Conservation (phyloP, 2,329 filamentous ascomycete genomes). For the Bipolaris gigantea region DNA sequence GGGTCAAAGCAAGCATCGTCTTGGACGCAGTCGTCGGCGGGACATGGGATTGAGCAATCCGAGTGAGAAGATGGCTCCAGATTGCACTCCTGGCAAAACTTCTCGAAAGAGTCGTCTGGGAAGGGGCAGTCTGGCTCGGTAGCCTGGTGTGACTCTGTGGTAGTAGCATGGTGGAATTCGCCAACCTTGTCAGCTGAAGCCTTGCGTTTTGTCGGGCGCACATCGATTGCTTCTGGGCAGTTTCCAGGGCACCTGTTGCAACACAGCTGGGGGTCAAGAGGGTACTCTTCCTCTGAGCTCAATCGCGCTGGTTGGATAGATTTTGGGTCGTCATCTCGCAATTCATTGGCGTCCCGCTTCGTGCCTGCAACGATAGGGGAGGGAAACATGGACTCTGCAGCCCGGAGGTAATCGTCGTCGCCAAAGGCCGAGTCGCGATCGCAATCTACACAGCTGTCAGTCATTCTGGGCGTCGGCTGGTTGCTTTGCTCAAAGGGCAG, state of each 20-base stretch:
- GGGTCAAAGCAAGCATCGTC: constrained; percentile 44
- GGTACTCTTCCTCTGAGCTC: constrained; percentile 15
- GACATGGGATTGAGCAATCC: constrained; percentile 26
- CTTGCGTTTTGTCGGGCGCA: constrained; percentile 39
- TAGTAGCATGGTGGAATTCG: constrained; percentile 32
- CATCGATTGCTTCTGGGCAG: constrained; percentile 20
- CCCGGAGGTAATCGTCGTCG: constrained; percentile 33
- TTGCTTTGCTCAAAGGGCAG: constrained; percentile 2
- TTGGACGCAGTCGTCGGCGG: constrained; percentile 33
- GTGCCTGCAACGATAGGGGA: constrained; percentile 34
- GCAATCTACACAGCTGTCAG: constrained; percentile 33
- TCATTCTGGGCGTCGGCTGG: constrained; percentile 25
- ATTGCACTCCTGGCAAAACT: constrained; percentile 43
- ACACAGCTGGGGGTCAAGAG: constrained; percentile 18
- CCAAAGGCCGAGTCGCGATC: constrained; percentile 40
- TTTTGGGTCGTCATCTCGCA: constrained; percentile 20
- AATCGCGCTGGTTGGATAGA: constrained; percentile 18
- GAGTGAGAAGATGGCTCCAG: constrained; percentile 33
- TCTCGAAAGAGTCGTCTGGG: constrained; percentile 39
- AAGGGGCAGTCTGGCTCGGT: constrained; percentile 36
- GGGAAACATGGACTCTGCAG: constrained; percentile 33
- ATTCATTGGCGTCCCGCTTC: constrained; percentile 36
- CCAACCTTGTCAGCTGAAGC: constrained; percentile 36
- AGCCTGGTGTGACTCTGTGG: constrained; percentile 15
- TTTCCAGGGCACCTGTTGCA: constrained; percentile 35